These are phyloP conservation scores for Patellaria atrata DNA, from an alignment of 495 filamentous ascomycete species.

Conservation along the genomic window DNA sequence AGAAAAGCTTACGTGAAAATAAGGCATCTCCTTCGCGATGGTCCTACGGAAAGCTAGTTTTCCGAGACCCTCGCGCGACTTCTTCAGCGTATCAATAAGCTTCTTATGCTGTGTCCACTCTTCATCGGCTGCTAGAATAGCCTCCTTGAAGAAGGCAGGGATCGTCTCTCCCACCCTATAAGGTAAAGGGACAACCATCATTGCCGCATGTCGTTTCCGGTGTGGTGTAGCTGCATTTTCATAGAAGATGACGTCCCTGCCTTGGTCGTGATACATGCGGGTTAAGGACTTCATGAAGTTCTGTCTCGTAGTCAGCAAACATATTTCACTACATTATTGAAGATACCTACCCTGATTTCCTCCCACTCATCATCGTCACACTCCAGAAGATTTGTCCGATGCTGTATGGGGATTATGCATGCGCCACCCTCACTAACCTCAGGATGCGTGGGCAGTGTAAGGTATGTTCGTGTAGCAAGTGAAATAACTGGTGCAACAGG, in stretches of 20 bases:
- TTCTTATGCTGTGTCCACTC: slow-evolving; percentile 95
- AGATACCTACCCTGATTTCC: slow-evolving; percentile 51
- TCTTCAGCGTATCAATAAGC: slow-evolving; percentile 74
- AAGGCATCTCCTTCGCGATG: slow-evolving; percentile 93
- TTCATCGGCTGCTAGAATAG: slow-evolving; percentile 72
- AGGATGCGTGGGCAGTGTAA: slow-evolving; percentile 81
- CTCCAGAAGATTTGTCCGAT: slow-evolving; percentile 79
- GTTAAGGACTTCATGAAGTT: slow-evolving; percentile 98
- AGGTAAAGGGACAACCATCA: slow-evolving; percentile 78
- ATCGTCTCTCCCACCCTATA: slow-evolving; percentile 77
- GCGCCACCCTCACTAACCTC: slow-evolving; percentile 74
- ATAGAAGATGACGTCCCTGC: slow-evolving; percentile 87
- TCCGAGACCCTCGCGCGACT: slow-evolving; percentile 48
- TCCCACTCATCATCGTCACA: slow-evolving; percentile 99
- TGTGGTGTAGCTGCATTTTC: slow-evolving; percentile 82
- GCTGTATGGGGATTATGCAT: slow-evolving; percentile 78
- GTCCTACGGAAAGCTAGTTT: slow-evolving; percentile 68
- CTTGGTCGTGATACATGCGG: slow-evolving; percentile 82
- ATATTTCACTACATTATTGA: background rate
- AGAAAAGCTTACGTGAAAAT: slow-evolving; percentile 55
- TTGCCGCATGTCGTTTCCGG: slow-evolving; percentile 66
- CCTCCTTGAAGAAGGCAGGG: slow-evolving; percentile 90
- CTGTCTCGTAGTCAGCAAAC: slow-evolving; percentile 12
- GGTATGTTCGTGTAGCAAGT: slow-evolving; percentile 70
- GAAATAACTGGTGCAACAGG: slow-evolving; percentile 86